phyloP scores from a whole-genome alignment of 2,329 filamentous ascomycete species.

The Raffaelea ambrosiae region DNA sequence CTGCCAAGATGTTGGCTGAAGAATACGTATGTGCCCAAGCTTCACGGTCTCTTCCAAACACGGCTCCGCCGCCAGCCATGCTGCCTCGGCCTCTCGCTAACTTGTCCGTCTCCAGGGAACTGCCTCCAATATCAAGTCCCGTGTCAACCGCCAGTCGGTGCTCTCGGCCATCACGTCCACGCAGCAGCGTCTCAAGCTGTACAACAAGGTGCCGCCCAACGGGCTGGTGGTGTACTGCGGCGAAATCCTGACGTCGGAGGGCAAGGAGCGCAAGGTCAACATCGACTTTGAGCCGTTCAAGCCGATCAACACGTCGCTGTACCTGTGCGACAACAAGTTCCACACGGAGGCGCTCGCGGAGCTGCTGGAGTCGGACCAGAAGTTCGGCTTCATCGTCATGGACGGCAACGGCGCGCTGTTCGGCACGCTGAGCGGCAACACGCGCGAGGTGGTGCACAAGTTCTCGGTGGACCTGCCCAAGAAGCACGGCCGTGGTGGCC shows the following conservation, averaged over 20 bases:
- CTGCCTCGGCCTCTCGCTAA: too few species aligned
- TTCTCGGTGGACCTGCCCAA: constrained; percentile 98
- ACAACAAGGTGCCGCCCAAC: constrained; percentile 97
- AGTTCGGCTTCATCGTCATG: constrained; percentile 99
- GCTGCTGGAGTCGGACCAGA: constrained; percentile 96
- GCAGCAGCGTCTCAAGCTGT: constrained; percentile 97
- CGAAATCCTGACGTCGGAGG: constrained; percentile 98
- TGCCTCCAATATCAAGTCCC: constrained; percentile 98
- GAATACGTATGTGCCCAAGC: too few species aligned
- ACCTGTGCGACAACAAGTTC: constrained; percentile 99
- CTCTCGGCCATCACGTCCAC: constrained; percentile 97
- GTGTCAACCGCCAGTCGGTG: constrained; percentile 96
- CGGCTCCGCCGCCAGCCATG: too few species aligned
- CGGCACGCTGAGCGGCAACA: constrained; percentile 94
- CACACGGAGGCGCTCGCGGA: constrained; percentile 96
- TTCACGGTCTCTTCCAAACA: too few species aligned
- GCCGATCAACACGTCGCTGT: constrained; percentile 98
- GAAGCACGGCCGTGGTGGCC: constrained; percentile 99
- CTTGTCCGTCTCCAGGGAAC: constrained; percentile 58
- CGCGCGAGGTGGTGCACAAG: constrained; percentile 92
- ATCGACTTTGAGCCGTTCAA: constrained; percentile 99
- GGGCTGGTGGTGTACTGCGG: constrained; percentile 97
- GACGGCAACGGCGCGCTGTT: constrained; percentile 98
- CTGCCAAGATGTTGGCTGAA: constrained; percentile 99
- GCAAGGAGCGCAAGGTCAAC: constrained; percentile 99